Evolutionary conservation across 345 rosid species (phyloP), one percentile per base, ranked within the genome.

Genomic region (Syzygium aqueum): DNA sequence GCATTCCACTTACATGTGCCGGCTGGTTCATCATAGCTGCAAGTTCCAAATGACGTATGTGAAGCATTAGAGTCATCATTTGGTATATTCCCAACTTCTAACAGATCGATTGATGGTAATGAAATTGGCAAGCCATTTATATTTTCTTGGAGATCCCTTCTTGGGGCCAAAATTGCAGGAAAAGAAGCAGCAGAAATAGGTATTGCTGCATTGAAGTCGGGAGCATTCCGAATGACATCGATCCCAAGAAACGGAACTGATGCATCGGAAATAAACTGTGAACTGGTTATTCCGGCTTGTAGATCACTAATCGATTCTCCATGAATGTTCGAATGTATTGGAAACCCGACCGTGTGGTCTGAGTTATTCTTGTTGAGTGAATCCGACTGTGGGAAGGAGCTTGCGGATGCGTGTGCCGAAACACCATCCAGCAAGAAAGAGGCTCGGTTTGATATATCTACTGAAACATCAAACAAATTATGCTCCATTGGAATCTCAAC

Each of bases 401-500:
- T 86, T 17, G 85, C 46, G 40, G 80, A 33, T 73, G 80, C 25
- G 7, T 73, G 84, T 51, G 80, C 84, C 12, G 90, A 87, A 65
- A 89, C 86, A 84, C 88, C 91, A 84, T 91, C 92, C 51, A 88
- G 67, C 51, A 90, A 59, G 85, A 46, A 67, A 51, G 93, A 87
- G 87, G 91, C 88, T 86, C 88, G 92, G 90, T 88, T 78, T 5
- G 88, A 85, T 89, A 88, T 91, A 86, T 91, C 90, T 25, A 88
- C 84, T 23, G 91, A 88, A 90, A 90, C 89, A 88, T 88, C 85
- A 51, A 90, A 93, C 92, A 91, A 89, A 89, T 92, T 90, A 92
- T 90, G 85, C 84, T 92, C 93, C 93, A 93, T 94, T 63, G 53
- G 52, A 51, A 27, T 10, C 9, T 33, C 43, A 67, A 73, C 43